Percentiles rank a stretch among this genome's conserved stretches.
Conservation (phyloP, 208 protist species). For the Crithidia expoeki region DNA sequence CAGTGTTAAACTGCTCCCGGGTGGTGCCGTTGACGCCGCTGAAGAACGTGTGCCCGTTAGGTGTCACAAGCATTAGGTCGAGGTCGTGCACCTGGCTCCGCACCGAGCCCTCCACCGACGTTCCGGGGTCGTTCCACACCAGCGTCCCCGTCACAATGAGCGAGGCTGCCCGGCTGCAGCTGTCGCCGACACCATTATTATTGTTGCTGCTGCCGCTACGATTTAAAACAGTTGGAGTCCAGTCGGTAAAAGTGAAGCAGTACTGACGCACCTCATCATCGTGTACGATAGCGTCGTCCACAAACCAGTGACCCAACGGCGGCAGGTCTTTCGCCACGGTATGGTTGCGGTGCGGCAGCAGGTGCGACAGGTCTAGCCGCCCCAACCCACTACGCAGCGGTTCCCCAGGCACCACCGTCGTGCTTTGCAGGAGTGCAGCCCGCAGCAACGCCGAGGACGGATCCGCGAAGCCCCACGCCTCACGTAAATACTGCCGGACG, state of each 20-base stretch:
- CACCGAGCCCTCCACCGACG: conserved; percentile 55
- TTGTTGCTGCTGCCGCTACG: neutral
- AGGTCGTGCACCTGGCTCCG: conserved; percentile 80
- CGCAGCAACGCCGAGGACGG: conserved; percentile 71
- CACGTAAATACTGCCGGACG: conserved; percentile 85
- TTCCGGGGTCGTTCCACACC: conserved; percentile 81
- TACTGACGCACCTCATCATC: conserved; percentile 25
- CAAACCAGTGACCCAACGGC: conserved; percentile 21
- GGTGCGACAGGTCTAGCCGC: conserved; percentile 71
- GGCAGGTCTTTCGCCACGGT: conserved; percentile 11
- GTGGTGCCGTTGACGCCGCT: conserved; percentile 11
- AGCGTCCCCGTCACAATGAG: conserved; percentile 63
- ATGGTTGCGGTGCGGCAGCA: conserved; percentile 34
- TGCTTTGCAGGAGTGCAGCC: conserved; percentile 54
- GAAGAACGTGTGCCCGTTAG: conserved; percentile 51
- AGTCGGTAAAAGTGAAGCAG: conserved; percentile 26
- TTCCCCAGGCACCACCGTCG: conserved; percentile 26
- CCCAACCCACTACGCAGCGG: conserved; percentile 46
- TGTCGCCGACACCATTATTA: neutral
- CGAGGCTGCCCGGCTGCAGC: conserved; percentile 12
- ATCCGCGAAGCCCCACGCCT: conserved; percentile 33
- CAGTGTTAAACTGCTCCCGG: conserved; percentile 52
- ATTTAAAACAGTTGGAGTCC: neutral
- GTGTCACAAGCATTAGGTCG: conserved; percentile 77
- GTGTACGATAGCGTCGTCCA: conserved; percentile 23